Base-by-base conservation (phyloP, 192 early-diverging fungal genomes). In the Backusella morwellensis region DNA sequence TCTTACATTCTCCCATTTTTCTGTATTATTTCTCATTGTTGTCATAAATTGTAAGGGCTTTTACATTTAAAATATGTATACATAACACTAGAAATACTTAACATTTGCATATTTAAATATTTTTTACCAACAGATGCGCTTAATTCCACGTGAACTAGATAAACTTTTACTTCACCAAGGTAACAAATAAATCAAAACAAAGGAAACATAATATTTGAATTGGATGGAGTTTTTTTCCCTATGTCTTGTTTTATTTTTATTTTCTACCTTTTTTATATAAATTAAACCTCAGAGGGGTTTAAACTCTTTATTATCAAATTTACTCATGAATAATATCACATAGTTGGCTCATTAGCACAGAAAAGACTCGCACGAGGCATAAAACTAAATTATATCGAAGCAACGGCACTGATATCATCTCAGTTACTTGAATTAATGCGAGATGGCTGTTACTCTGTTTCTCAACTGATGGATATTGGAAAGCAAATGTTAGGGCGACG, bases 91-190 rank as follows among this genome's bases (percentile, higher is more conserved):
- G 21, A 32, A 66, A 66, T 15, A 14, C 15, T 41, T 40, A 44
- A 44, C 35, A 11, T 15, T n/a, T 56, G 23, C 47, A 15, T 75
- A 56, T 26, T 67, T n/a, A 41, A 41, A 23, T 66, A 36, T 56
- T 50, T 63, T 63, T 29, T 29, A 23, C 11, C 21, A n/a, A 78
- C 63, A 23, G 17, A 93, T 94, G 93, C 89, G 88, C 63, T 85
- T 98, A 15, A 84, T 96, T 35, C 95, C 97, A 29, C 91, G 94
- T 42, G 96, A 99, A 80, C 73, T 97, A 9, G 97, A 99, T 90
- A 97, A 97, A 80, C 90, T 99, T 19, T 69, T 90, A 19, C 89
- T 99, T 17, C 87, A 91, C 77, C 95, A 97, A 81, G 78, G 78
- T 79, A 79, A 29, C 23, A 34, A 34, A 59, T 34, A 17, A 23